Evolutionary conservation across 1,284 basidiomycete species (phyloP), one percentile per base, ranked within the genome.

Genomic region (Termitomyces sp.): DNA sequence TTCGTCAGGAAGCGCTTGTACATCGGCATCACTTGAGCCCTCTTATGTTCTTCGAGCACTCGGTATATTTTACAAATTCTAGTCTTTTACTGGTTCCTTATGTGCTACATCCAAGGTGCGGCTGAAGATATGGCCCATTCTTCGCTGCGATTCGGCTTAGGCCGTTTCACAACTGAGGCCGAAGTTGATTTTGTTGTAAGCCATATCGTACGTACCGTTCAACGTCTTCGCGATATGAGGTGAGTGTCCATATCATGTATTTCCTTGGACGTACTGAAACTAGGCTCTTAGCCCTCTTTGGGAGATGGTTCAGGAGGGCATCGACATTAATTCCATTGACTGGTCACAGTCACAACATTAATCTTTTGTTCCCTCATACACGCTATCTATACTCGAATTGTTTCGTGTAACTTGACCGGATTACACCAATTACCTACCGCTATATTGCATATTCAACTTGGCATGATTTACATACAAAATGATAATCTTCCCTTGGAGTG

Each of bases 111-210:
- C 51, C 9, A 55, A 87, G 88, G 93, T 60, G 91, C 95, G 40
- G 91, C 94, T 28, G 97, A 99, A 70, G 97, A 98, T 66, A 97
- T 98, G 90, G 97, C 97, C 0, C 97, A 99, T 69, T 98, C 95
- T 10, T 97, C 93, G 14, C 79, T 99, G 49, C 88, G 97, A 39
- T 99, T 99, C 72, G 97, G 97, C 49, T 91, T 99, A 59, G 97
- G 97, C 34, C 85, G 97, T 28, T 99, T 99, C 74, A 99, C 97
- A 5, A 99, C 97, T 2, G 93, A 97, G 68, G 91, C 88, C 14
- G 97, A 99, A 73, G 80, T 99, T 54, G 97, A 99, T 70, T 94
- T 92, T 62, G 96, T 99, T 28, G 80, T 94, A 31, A 80, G 86
- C 61, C 91, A 94, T 68, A 95, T 99, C 50, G 84, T 96, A 33